These are phyloP conservation scores for Gracilaria caudata DNA, from an alignment of 23 red algal genomes.

Conservation along the genomic window DNA sequence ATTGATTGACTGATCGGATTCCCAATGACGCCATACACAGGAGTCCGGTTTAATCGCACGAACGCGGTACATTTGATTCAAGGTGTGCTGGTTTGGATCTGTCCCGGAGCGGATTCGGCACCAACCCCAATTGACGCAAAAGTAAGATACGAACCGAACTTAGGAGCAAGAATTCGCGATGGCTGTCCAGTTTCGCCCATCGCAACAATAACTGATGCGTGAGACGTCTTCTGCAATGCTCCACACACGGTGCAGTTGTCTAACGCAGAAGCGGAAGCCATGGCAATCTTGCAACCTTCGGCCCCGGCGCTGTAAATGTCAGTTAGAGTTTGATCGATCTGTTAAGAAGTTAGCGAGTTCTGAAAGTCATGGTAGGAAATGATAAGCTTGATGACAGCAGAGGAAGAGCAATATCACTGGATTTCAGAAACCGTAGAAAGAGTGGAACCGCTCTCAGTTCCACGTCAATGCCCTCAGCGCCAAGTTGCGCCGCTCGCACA, in stretches of 20 bases:
- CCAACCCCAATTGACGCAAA: slow-evolving; percentile 73
- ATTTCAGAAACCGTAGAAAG: not conserved
- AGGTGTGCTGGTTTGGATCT: slow-evolving; percentile 60
- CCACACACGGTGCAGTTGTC: slow-evolving; percentile 65
- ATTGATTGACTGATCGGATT: too few relatives aligned
- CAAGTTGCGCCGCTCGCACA: slow-evolving; percentile 37
- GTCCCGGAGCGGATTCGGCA: slow-evolving; percentile 82
- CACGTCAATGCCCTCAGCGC: slow-evolving; percentile 85
- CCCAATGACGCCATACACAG: too few relatives aligned
- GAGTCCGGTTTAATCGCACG: slow-evolving; percentile 17
- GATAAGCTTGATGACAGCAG: slow-evolving; percentile 54
- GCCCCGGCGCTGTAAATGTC: slow-evolving; percentile 59
- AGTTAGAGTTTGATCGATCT: slow-evolving; percentile 53
- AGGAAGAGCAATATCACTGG: not conserved
- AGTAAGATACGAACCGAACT: slow-evolving; percentile 85
- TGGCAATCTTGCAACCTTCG: slow-evolving; percentile 91
- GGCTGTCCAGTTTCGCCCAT: slow-evolving; percentile 86
- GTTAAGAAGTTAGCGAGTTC: slow-evolving; percentile 44
- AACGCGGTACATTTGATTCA: slow-evolving; percentile 78
- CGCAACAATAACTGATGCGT: slow-evolving; percentile 71
- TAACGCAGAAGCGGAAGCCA: slow-evolving; percentile 51
- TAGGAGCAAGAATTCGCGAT: slow-evolving; percentile 69
- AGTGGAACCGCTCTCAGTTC: slow-evolving; percentile 71
- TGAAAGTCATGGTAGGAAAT: slow-evolving; percentile 88
- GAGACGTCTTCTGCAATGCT: too few relatives aligned